Evolutionary conservation across 148 eudicot genomes (phyloP).

Genomic region (Gaultheria prostrata): DNA sequence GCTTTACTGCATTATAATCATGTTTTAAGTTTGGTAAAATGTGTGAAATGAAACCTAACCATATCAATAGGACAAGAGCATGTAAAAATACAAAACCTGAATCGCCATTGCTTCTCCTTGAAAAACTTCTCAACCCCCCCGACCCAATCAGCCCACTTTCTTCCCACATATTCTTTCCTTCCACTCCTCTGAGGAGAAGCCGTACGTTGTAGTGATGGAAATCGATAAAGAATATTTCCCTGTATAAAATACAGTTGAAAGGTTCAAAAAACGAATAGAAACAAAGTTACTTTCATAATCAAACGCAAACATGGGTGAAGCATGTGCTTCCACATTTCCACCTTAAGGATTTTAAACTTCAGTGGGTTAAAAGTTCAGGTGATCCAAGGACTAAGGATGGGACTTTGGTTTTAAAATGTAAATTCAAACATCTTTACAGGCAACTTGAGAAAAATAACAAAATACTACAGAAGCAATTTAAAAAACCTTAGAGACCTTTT

Average conservation of each 20-base stretch:
- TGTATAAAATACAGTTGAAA: constrained; percentile 29
- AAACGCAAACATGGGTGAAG: background rate
- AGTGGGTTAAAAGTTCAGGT: background rate
- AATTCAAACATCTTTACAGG: background rate
- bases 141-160: constrained; percentile 60
- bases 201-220: constrained; percentile 93
- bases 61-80: background rate
- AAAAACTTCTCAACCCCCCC: constrained; percentile 65
- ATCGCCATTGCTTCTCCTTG: constrained; percentile 78
- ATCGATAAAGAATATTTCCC: constrained; percentile 91
- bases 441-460: background rate
- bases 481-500: background rate
- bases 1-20: constrained; percentile 66
- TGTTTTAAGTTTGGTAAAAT: background rate
- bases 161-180: constrained; percentile 76
- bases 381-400: background rate
- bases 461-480: background rate
- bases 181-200: constrained; percentile 70
- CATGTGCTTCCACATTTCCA: background rate
- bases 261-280: constrained; percentile 11
- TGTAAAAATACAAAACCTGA: constrained; percentile 47
- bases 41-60: background rate
- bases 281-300: background rate
- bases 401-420: background rate
- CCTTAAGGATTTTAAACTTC: background rate